Evolutionary conservation across 2,329 filamentous ascomycete species (phyloP).

Genomic region (Rugonectria rugulosa): DNA sequence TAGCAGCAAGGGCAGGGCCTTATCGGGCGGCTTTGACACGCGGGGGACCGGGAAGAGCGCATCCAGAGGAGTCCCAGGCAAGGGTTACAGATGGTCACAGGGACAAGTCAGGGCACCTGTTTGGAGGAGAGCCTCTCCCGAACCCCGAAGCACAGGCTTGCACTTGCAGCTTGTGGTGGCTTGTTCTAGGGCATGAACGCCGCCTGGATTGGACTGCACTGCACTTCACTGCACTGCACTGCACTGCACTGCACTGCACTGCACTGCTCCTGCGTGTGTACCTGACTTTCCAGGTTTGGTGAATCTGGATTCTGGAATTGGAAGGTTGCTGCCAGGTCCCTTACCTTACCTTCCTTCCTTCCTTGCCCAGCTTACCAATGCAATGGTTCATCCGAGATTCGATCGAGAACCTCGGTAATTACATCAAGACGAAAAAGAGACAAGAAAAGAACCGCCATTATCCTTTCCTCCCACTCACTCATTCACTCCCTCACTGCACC

Average conservation of each 20-base stretch:
- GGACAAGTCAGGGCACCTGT: too few relatives aligned
- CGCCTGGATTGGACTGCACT: too few relatives aligned
- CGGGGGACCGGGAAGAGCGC: constrained; percentile 9
- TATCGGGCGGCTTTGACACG: constrained; percentile 8
- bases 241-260: too few relatives aligned
- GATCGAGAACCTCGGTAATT: background rate
- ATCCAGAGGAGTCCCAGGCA: background rate
- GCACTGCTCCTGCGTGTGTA: too few relatives aligned
- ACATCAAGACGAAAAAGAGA: background rate
- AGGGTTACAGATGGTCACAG: too few relatives aligned
- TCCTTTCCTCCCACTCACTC: too few relatives aligned
- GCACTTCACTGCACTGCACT: too few relatives aligned
- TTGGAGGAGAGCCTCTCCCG: constrained; percentile 4
- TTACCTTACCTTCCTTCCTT: background rate
- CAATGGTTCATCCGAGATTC: background rate
- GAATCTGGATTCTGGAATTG: too few relatives aligned
- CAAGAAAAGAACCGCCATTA: too few relatives aligned
- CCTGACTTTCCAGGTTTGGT: too few relatives aligned
- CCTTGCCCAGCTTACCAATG: background rate
- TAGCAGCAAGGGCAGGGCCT: constrained; percentile 1
- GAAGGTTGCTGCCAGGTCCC: too few relatives aligned
- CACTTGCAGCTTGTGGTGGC: too few relatives aligned
- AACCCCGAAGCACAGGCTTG: background rate
- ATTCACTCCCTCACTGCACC: background rate
- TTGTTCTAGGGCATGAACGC: background rate